Conservation (phyloP, 2,329 filamentous ascomycete species). For the Beauveria asiatica region DNA sequence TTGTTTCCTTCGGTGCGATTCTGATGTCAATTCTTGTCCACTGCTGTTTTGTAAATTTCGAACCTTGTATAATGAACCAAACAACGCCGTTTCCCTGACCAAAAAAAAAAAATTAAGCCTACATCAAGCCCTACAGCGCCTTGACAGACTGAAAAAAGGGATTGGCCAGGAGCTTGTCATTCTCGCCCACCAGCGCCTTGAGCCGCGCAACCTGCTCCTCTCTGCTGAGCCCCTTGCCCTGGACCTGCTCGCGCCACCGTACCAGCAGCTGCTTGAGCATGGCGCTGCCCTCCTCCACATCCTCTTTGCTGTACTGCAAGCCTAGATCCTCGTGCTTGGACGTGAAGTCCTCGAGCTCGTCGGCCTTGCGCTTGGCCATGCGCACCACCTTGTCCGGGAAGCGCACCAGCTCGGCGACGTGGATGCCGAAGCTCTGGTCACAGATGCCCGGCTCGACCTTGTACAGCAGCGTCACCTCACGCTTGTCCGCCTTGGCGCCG, state of each 20-base stretch:
- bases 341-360: conserved; percentile 94
- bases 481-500: conserved; percentile 41
- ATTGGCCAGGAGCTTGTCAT: conserved; percentile 56
- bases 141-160: conserved; percentile 64
- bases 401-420: conserved; percentile 91
- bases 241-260: conserved; percentile 74
- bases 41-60: too few species aligned
- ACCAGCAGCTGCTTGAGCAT: conserved; percentile 76
- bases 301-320: conserved; percentile 64
- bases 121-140: conserved; percentile 30
- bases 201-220: conserved; percentile 72
- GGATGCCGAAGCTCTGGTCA: conserved; percentile 96
- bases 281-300: conserved; percentile 81
- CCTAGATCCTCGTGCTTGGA: conserved; percentile 59
- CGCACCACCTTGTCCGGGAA: conserved; percentile 96
- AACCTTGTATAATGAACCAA: too few species aligned
- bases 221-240: conserved; percentile 47
- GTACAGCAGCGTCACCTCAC: conserved; percentile 91
- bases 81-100: background rate
- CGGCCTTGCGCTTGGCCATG: conserved; percentile 98
- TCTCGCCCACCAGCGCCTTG: conserved; percentile 67
- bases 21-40: too few species aligned
- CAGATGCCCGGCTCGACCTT: conserved; percentile 93
- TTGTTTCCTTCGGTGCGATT: too few species aligned
- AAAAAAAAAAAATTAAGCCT: background rate